phyloP scores from a whole-genome alignment of 2,329 filamentous ascomycete genomes.

The Fusarium sp. region DNA sequence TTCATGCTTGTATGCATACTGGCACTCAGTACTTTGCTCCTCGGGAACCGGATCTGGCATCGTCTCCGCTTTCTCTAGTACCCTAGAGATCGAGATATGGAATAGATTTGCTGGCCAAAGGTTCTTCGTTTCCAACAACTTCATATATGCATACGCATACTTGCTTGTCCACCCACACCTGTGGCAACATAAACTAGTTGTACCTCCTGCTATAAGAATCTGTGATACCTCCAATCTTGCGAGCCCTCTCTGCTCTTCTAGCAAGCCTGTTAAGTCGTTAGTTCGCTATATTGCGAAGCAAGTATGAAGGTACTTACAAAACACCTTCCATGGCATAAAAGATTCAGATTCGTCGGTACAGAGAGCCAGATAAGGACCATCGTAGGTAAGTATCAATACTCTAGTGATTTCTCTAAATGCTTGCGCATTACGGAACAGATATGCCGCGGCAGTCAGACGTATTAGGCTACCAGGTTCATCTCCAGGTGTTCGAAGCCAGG shows the following conservation, averaged over 20 bases:
- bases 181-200: neutral
- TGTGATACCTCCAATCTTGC: neutral
- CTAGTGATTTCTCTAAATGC: neutral
- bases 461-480: neutral
- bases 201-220: neutral
- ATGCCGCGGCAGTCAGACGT: neutral
- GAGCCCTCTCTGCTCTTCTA: neutral
- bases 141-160: neutral
- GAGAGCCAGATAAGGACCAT: neutral
- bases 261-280: neutral
- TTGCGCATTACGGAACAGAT: neutral
- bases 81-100: neutral
- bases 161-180: neutral
- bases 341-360: neutral
- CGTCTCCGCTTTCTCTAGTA: neutral
- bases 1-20: rapidly evolving
- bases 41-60: neutral
- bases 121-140: neutral
- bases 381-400: neutral
- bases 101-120: neutral
- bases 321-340: neutral
- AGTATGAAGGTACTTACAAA: neutral
- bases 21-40: neutral
- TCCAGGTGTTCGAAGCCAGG: neutral
- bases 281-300: neutral